These are phyloP conservation scores for Ramaria sp. DNA, from an alignment of 768 basidiomycete genomes.

Conservation along the genomic window DNA sequence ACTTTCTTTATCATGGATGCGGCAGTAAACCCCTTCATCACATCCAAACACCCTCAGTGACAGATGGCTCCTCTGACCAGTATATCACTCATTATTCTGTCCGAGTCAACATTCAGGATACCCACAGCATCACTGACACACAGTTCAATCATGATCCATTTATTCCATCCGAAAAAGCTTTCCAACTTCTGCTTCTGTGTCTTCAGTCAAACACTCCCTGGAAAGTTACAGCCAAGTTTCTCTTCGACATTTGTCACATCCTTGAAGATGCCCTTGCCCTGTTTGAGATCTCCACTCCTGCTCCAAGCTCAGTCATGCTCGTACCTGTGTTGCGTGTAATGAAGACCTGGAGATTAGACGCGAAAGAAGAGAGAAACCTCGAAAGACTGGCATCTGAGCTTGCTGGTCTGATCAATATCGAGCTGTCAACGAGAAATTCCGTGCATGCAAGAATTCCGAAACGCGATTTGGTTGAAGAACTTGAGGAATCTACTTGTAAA, in stretches of 20 bases:
- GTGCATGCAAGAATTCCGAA: background rate
- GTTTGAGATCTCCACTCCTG: background rate
- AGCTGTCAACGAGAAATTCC: background rate
- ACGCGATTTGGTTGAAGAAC: background rate
- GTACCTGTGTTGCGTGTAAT: background rate
- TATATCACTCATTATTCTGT: background rate
- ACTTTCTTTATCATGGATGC: background rate
- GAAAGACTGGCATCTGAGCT: background rate
- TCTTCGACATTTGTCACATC: background rate
- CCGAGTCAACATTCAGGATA: background rate
- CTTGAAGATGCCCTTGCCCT: background rate
- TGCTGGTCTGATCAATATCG: background rate
- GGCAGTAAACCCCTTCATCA: background rate
- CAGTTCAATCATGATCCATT: background rate
- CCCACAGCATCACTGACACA: background rate
- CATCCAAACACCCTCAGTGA: background rate
- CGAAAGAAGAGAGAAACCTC: background rate
- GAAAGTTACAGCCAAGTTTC: background rate
- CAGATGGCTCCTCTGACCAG: background rate
- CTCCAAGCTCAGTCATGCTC: background rate
- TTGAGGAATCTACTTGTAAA: background rate
- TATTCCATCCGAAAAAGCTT: background rate
- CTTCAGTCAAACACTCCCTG: background rate
- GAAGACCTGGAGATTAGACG: background rate
- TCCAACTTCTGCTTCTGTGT: background rate